Evolutionary conservation across 495 filamentous ascomycete genomes (phyloP).

Genomic region (Penicillium bovifimosum): DNA sequence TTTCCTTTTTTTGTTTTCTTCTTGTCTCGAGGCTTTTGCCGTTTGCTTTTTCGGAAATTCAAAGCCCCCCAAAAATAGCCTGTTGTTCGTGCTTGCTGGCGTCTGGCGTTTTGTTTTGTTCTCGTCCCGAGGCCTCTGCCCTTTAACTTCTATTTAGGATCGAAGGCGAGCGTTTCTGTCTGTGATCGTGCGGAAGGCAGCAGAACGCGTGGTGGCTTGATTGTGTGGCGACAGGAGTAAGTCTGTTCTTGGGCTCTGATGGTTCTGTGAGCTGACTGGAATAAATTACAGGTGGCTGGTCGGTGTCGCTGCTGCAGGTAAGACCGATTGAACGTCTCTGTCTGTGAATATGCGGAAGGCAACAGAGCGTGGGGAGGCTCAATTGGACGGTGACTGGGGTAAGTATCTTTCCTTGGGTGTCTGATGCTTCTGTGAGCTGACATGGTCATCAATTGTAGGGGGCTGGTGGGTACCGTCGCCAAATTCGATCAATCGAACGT

Average conservation of each 20-base stretch:
- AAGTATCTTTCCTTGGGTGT: not conserved
- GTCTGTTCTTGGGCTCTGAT: not conserved
- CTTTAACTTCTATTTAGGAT: no score
- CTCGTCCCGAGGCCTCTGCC: no score
- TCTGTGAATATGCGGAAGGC: not conserved
- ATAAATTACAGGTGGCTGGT: not conserved
- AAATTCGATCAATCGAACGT: not conserved
- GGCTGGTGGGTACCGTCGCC: not conserved
- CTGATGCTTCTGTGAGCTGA: not conserved
- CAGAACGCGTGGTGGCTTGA: not conserved
- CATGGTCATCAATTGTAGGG: not conserved
- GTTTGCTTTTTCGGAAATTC: not conserved
- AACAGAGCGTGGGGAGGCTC: not conserved
- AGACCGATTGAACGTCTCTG: not conserved
- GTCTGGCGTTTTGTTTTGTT: not conserved
- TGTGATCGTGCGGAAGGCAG: not conserved
- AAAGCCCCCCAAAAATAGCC: not conserved
- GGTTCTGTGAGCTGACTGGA: not conserved
- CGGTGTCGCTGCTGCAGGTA: not conserved
- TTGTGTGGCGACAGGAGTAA: not conserved
- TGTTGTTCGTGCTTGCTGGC: not conserved
- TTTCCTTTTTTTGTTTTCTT: not conserved
- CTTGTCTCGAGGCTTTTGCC: not conserved
- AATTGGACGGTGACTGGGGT: not conserved
- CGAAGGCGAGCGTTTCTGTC: not conserved